These are phyloP conservation scores for Glycine soja DNA, from an alignment of 306 rosid species.

Conservation along the genomic window DNA sequence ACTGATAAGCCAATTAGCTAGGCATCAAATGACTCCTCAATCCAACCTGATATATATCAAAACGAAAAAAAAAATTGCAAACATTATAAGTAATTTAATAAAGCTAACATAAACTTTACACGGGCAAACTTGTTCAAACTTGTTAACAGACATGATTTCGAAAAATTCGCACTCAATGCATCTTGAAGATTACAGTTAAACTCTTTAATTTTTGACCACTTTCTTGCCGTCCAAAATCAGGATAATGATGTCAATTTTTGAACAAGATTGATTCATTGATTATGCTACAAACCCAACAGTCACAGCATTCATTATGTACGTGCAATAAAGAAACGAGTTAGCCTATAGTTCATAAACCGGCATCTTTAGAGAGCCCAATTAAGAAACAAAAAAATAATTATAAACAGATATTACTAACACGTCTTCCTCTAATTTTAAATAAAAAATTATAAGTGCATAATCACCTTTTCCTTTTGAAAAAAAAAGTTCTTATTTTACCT, in stretches of 20 bases:
- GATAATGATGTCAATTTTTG: slow-evolving; percentile 33
- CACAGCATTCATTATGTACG: neutral
- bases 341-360: neutral
- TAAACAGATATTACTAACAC: neutral
- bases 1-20: neutral
- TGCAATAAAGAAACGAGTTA: neutral
- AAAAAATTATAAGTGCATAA: neutral
- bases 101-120: slow-evolving; percentile 9
- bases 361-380: neutral
- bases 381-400: neutral
- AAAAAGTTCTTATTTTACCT: neutral
- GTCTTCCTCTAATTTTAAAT: neutral
- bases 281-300: slow-evolving; percentile 5
- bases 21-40: slow-evolving; percentile 1
- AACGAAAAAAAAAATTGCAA: neutral
- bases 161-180: slow-evolving; percentile 46
- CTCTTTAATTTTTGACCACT: slow-evolving; percentile 33
- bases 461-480: neutral
- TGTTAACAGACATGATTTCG: slow-evolving; percentile 43
- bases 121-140: neutral
- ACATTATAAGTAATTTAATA: neutral
- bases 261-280: slow-evolving; percentile 29
- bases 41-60: neutral
- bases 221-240: slow-evolving; percentile 39
- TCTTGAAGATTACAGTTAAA: slow-evolving; percentile 38